A percentile compares a stretch with the other conserved stretches of the same genome.
Evolutionary conservation across 495 filamentous ascomycete species (phyloP).

Genomic region (Penicillium paradoxum): DNA sequence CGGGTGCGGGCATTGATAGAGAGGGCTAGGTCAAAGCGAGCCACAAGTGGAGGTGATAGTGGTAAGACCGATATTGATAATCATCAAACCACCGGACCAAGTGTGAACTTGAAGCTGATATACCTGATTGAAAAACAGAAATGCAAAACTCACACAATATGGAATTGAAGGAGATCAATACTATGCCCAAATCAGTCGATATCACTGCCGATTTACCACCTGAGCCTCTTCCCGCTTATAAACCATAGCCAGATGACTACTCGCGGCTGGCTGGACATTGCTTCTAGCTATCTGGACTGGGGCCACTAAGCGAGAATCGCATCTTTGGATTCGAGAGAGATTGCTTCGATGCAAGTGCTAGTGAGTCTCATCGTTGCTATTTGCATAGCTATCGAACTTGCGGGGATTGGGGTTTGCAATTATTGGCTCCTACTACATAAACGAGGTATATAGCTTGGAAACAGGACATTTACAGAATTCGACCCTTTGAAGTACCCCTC

Average conservation of each 20-base stretch:
- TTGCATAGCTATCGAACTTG: no score
- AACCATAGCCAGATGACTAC: neutral
- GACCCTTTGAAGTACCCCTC: no score
- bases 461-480: no score
- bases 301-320: neutral
- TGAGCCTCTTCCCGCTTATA: neutral
- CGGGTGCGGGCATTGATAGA: neutral
- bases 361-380: neutral
- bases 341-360: neutral
- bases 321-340: neutral
- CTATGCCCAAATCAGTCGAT: neutral
- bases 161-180: neutral
- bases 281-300: neutral
- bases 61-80: no score
- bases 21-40: neutral
- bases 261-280: neutral
- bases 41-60: neutral
- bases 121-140: neutral
- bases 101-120: neutral
- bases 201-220: neutral
- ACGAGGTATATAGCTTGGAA: no score
- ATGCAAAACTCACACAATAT: neutral
- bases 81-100: neutral
- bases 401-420: no score
- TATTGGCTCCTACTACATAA: no score